These are phyloP conservation scores for Eucalyptus caleyi DNA, from an alignment of 345 rosid genomes.

Conservation along the genomic window DNA sequence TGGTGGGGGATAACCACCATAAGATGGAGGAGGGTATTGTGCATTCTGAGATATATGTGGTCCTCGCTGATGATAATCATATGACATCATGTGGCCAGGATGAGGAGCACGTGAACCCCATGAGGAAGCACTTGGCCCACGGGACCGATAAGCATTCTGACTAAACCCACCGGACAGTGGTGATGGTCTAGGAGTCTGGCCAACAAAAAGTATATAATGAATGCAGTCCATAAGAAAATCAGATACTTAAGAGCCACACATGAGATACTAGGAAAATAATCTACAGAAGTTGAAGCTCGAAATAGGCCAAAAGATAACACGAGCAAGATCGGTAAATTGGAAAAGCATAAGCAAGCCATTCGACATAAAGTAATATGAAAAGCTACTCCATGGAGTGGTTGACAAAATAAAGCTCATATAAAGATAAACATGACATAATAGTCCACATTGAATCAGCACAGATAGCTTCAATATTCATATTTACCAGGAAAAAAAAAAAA, in stretches of 20 bases:
- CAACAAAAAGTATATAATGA: not conserved
- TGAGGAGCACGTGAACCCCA: slow-evolving; percentile 73
- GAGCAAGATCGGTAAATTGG: not conserved
- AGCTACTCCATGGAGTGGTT: not conserved
- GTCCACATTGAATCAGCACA: not conserved
- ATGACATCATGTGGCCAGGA: not conserved
- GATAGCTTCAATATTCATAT: not conserved
- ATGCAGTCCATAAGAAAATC: not conserved
- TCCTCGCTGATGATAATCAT: slow-evolving; percentile 30
- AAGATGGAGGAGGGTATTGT: slow-evolving; percentile 49
- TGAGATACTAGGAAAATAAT: not conserved
- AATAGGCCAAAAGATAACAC: not conserved
- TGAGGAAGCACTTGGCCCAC: slow-evolving; percentile 52
- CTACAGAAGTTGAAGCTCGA: not conserved
- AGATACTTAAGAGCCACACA: not conserved
- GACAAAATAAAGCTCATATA: not conserved
- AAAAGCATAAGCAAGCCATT: not conserved
- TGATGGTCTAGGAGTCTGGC: slow-evolving; percentile 53
- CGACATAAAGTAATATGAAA: not conserved
- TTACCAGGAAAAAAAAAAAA: not conserved
- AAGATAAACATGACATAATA: not conserved
- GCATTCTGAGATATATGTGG: slow-evolving; percentile 54
- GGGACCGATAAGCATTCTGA: slow-evolving; percentile 56
- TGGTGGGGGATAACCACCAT: slow-evolving; percentile 58
- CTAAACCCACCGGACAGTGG: slow-evolving; percentile 39